These are phyloP conservation scores for Podaxis sp. DNA, from an alignment of 768 basidiomycete genomes.

Conservation along the genomic window DNA sequence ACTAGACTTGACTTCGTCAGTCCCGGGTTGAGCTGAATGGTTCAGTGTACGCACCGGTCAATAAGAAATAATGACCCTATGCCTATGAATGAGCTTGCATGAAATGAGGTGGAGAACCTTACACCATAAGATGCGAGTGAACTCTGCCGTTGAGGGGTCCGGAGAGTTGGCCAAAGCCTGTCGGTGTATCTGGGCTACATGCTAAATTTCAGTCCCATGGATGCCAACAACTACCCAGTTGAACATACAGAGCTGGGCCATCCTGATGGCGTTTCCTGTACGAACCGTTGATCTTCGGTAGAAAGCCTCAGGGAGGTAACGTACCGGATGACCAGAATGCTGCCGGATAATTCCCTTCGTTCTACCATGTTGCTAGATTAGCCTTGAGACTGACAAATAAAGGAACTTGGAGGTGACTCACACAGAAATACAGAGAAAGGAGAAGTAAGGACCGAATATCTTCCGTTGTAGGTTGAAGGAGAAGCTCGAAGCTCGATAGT, in stretches of 20 bases:
- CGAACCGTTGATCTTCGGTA: neutral
- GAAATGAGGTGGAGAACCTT: neutral
- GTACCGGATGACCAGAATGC: neutral
- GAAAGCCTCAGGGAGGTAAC: neutral
- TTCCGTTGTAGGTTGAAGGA: constrained; percentile 11
- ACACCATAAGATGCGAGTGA: constrained; percentile 2
- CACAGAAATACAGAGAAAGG: constrained; percentile 13
- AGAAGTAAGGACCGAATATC: constrained; percentile 13
- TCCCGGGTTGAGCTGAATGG: no score
- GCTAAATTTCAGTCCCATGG: neutral
- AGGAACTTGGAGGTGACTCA: neutral
- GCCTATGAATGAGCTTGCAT: neutral
- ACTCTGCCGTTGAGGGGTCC: neutral
- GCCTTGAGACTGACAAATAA: neutral
- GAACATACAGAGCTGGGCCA: constrained; percentile 15
- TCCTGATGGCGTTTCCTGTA: constrained; percentile 14
- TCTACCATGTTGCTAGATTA: constrained; percentile 6
- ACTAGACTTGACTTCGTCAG: neutral
- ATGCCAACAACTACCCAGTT: neutral
- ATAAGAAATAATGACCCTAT: constrained; percentile 16
- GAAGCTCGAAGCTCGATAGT: constrained; percentile 3
- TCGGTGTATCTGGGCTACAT: neutral
- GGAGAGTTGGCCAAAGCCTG: neutral
- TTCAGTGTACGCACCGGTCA: constrained; percentile 10
- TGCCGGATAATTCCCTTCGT: constrained; percentile 11